These are phyloP conservation scores for Backusella psychrophila DNA, from an alignment of 192 early-diverging fungal genomes.

Conservation along the genomic window DNA sequence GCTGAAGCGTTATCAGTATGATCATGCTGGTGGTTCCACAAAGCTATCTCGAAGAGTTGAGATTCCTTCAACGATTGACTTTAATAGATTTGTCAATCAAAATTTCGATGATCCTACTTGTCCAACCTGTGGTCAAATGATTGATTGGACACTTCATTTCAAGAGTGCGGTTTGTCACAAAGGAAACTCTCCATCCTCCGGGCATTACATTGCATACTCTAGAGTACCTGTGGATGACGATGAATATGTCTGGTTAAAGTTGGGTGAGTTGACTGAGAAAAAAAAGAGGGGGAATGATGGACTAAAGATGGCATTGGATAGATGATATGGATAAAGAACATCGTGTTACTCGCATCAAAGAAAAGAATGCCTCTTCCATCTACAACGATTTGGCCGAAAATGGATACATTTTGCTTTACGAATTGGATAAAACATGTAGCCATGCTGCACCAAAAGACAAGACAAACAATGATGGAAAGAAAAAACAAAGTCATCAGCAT, in stretches of 20 bases:
- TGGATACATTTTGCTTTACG: neutral
- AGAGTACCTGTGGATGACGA: neutral
- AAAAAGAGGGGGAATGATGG: neutral
- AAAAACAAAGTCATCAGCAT: neutral
- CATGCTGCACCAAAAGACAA: neutral
- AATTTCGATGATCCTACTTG: neutral
- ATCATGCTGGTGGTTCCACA: neutral
- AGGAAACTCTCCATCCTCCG: neutral
- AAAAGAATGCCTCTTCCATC: neutral
- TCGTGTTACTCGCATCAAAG: neutral
- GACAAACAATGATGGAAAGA: neutral
- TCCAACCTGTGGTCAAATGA: neutral
- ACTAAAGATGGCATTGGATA: neutral
- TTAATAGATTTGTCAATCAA: neutral
- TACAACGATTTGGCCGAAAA: neutral
- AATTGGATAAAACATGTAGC: neutral
- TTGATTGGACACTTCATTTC: neutral
- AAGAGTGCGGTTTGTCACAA: constrained; percentile 5
- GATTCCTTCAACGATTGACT: neutral
- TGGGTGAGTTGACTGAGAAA: neutral
- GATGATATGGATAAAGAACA: constrained; percentile 5
- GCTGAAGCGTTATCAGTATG: neutral
- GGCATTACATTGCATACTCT: neutral
- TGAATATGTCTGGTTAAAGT: neutral
- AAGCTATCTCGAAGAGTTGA: neutral